phyloP scores from a whole-genome alignment of 2,329 filamentous ascomycete species.

The Grosmannia penicillata region DNA sequence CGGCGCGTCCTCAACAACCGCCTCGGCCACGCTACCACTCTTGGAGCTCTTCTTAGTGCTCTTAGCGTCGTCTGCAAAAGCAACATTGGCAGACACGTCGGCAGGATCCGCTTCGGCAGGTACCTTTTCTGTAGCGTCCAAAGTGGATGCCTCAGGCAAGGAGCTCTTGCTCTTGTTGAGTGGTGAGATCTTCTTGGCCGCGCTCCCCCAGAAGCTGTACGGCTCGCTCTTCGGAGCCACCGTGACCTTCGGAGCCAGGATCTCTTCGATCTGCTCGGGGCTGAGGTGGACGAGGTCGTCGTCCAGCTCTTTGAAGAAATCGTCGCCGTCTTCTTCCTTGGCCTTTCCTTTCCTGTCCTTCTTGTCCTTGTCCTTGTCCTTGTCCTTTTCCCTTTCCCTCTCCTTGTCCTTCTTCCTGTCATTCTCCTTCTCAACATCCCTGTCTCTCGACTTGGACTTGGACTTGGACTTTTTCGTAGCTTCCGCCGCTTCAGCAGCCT shows the following conservation, averaged over 20 bases:
- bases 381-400: slow-evolving; percentile 9
- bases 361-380: slow-evolving; percentile 11
- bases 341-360: slow-evolving; percentile 13
- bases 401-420: slow-evolving; percentile 12
- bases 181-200: slow-evolving; percentile 24
- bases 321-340: slow-evolving; percentile 16
- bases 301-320: slow-evolving; percentile 14
- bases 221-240: slow-evolving; percentile 22
- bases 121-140: slow-evolving; percentile 2
- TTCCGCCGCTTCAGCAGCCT: slow-evolving; percentile 12
- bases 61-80: slow-evolving; percentile 7
- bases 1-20: slow-evolving; percentile 6
- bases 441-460: slow-evolving; percentile 21
- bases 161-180: slow-evolving; percentile 23
- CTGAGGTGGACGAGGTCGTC: slow-evolving; percentile 21
- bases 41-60: slow-evolving; percentile 17
- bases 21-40: slow-evolving; percentile 17
- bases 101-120: neutral
- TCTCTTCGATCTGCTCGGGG: slow-evolving; percentile 27
- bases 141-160: slow-evolving; percentile 9
- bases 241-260: slow-evolving; percentile 23
- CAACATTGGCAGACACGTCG: slow-evolving; percentile 6
- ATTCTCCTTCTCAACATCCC: slow-evolving; percentile 13
- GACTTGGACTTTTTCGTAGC: slow-evolving; percentile 23
- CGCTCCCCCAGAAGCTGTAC: slow-evolving; percentile 42